Evolutionary conservation across 2,329 filamentous ascomycete genomes (phyloP), one percentile per base, ranked within the genome.

Genomic region (Ascochyta fabae): DNA sequence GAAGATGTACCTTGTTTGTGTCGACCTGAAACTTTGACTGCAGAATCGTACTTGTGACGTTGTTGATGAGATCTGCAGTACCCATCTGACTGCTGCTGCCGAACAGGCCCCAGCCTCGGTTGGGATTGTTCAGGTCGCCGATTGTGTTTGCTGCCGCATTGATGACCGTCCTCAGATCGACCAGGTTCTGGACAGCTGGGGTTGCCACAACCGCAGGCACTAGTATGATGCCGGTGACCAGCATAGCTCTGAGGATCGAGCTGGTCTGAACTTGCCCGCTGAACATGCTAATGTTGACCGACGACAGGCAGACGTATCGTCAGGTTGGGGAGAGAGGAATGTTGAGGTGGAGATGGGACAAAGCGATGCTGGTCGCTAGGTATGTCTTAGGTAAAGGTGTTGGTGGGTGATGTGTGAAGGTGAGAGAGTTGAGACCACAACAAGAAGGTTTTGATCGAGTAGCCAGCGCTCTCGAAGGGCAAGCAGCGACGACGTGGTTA

Each of bases 11-110:
- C 61, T 64, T 64, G 58, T 75, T 67, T 7, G 62, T 66, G 40
- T 74, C 66, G 8, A 74, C 53, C 48, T 70, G 64, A 12, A 61
- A 74, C 48, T 74, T 74, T 4, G 62, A 61, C 33, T 60, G 56
- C 45, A 75, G 39, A 9, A 75, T 64, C 6, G 67, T 68, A 8
- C 48, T 66, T 7, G 70, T 75, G 45, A 74, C 65, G 46, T 75
- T 75, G 48, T 65, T 59, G 26, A 75, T 54, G 15, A 73, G 58
- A 48, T 74, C 66, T 2, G 70, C 71, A 16, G 72, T 75, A 26
- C 68, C 65, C 55, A 71, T 54, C 40, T 60, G 57, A 26, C 55
- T 60, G 35, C 45, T 56, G 23, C 50, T 44, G 22, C 51, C 56
- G 9, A 63, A 42, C 3, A 62, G 33, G 9, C 71, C 68, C 64